These are phyloP conservation scores for Lipomyces starkeyi DNA, from an alignment of 805 yeast genomes.

Conservation along the genomic window DNA sequence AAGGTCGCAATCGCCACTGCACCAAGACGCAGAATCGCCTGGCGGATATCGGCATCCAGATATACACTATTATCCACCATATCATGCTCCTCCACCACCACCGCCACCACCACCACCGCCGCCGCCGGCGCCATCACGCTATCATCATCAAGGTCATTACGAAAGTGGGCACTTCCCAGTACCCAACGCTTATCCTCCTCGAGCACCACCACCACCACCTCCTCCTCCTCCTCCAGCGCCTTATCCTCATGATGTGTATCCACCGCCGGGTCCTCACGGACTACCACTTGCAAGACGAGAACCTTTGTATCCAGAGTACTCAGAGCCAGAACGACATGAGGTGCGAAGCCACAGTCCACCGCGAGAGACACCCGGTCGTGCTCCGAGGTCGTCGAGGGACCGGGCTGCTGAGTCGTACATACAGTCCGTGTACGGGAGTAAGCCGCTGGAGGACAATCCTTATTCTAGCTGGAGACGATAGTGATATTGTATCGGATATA, in stretches of 20 bases:
- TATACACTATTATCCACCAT: background rate
- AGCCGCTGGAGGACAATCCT: background rate
- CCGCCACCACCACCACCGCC: background rate
- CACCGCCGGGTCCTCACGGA: background rate
- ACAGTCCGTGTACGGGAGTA: background rate
- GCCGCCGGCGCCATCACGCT: too few relatives aligned
- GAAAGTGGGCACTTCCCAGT: background rate
- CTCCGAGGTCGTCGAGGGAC: background rate
- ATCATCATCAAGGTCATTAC: background rate
- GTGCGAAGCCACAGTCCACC: background rate
- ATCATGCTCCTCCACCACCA: background rate
- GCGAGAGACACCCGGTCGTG: background rate
- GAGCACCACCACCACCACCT: background rate
- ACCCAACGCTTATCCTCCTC: background rate
- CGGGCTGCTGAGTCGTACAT: constrained; percentile 1
- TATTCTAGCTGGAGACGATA: background rate
- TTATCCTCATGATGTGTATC: background rate
- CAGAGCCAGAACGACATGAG: background rate
- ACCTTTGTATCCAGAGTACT: background rate
- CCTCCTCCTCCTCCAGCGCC: constrained; percentile 5
- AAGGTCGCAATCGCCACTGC: background rate
- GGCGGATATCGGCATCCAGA: background rate
- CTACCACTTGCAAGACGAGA: background rate
- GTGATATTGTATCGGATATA: background rate
- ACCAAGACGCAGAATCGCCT: background rate